phyloP scores from a whole-genome alignment of 2,329 filamentous ascomycete genomes.

The Aspergillus eucalypticola region DNA sequence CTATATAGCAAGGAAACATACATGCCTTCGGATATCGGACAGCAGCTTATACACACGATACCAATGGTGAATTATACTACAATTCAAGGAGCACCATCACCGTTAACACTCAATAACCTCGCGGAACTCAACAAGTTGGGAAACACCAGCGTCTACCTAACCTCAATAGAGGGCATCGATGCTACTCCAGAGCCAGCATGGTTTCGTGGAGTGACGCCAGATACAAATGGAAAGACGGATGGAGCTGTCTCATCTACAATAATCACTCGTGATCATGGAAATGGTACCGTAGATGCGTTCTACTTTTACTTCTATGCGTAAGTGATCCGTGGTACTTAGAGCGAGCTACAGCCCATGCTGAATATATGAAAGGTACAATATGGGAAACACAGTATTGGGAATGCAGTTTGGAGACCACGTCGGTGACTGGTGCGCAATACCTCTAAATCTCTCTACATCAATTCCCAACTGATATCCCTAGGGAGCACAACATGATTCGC shows the following conservation, averaged over 20 bases:
- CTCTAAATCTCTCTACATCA: neutral
- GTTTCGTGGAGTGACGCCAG: conserved; percentile 57
- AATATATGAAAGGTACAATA: conserved; percentile 46
- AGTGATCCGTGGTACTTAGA: conserved; percentile 14
- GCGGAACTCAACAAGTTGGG: conserved; percentile 49
- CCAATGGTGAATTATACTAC: conserved; percentile 47
- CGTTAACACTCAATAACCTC: conserved; percentile 52
- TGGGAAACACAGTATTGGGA: conserved; percentile 53
- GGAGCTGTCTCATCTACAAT: conserved; percentile 54
- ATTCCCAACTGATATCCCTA: conserved; percentile 21
- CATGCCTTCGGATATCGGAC: conserved; percentile 51
- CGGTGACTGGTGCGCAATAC: conserved; percentile 56
- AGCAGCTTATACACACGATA: conserved; percentile 49
- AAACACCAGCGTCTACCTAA: conserved; percentile 51
- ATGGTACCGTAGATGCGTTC: conserved; percentile 58
- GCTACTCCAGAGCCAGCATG: conserved; percentile 45
- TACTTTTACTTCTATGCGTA: conserved; percentile 65
- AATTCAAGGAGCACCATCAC: conserved; percentile 40
- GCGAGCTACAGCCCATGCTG: neutral
- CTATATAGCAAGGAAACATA: conserved; percentile 52
- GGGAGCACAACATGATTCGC: conserved; percentile 68
- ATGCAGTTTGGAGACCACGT: conserved; percentile 61
- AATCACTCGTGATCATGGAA: conserved; percentile 59
- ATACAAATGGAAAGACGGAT: conserved; percentile 52
- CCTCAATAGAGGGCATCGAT: conserved; percentile 51